phyloP scores from a whole-genome alignment of 1,284 basidiomycete species.

The Takashimella koratensis region DNA sequence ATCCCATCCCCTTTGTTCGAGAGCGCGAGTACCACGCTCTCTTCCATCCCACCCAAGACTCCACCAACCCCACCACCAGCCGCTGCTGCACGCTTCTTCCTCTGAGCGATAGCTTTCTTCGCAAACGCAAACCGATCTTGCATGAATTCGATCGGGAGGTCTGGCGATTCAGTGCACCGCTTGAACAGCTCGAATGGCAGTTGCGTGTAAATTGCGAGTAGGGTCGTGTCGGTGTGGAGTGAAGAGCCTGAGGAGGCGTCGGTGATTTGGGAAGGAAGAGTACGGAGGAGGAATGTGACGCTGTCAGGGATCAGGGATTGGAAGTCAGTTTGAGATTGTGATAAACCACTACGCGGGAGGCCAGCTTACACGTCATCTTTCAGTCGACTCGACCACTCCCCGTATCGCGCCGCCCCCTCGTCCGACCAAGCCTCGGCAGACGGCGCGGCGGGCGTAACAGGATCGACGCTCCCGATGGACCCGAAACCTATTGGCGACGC shows the following conservation, averaged over 20 bases:
- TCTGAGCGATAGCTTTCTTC: constrained; percentile 75
- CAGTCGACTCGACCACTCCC: constrained; percentile 34
- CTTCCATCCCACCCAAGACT: constrained; percentile 42
- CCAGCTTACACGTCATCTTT: constrained; percentile 36
- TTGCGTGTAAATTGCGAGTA: constrained; percentile 44
- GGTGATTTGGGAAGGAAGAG: constrained; percentile 60
- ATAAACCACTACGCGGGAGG: no score
- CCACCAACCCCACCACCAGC: constrained; percentile 53
- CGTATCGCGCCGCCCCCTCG: constrained; percentile 23
- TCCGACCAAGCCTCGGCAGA: constrained; percentile 11
- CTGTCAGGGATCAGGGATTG: no score
- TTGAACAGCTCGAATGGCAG: constrained; percentile 48
- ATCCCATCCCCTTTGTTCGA: constrained; percentile 64
- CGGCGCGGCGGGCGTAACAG: not conserved
- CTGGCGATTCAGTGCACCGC: constrained; percentile 35
- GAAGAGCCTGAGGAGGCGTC: constrained; percentile 17
- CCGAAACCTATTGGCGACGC: not conserved
- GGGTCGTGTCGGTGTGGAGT: constrained; percentile 18
- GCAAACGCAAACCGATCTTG: constrained; percentile 84
- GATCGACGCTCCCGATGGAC: not conserved
- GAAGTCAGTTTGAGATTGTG: not conserved
- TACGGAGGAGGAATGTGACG: constrained; percentile 68
- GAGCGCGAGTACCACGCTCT: constrained; percentile 81
- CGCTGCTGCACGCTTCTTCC: constrained; percentile 63
- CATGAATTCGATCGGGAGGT: constrained; percentile 54